These are phyloP conservation scores for Puccinia novopanici DNA, from an alignment of 1,284 basidiomycete species.

Conservation along the genomic window DNA sequence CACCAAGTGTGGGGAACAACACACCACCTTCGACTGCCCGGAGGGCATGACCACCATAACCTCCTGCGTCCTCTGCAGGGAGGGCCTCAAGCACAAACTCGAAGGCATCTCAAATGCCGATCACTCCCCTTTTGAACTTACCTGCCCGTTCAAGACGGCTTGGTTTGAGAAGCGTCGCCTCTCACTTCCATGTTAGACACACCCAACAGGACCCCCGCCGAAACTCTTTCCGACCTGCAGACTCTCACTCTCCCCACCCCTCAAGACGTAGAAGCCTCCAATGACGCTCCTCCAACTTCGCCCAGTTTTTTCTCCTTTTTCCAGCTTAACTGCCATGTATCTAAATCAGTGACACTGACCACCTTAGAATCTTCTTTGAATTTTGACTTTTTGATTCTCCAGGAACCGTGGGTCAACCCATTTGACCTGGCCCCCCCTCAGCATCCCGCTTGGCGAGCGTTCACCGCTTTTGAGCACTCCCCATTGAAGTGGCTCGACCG, in stretches of 20 bases:
- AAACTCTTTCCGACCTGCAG: not conserved
- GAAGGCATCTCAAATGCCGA: not conserved
- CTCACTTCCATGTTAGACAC: too few relatives aligned
- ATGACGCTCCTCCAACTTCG: too few relatives aligned
- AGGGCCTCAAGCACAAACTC: not conserved
- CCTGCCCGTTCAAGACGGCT: too few relatives aligned
- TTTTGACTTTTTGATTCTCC: not conserved
- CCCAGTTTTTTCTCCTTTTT: too few relatives aligned
- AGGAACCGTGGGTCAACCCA: not conserved
- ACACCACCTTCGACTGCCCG: not conserved
- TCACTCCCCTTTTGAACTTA: too few relatives aligned
- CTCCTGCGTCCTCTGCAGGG: not conserved
- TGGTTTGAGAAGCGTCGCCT: too few relatives aligned
- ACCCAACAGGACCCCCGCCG: not conserved
- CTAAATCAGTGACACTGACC: not conserved
- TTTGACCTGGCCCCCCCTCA: not conserved
- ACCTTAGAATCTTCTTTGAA: not conserved
- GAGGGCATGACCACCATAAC: too few relatives aligned
- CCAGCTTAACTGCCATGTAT: too few relatives aligned
- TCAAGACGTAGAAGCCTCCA: too few relatives aligned
- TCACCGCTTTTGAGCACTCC: not conserved
- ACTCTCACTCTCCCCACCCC: not conserved
- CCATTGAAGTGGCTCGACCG: not conserved
- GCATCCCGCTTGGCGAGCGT: not conserved
- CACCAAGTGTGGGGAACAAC: too few relatives aligned